Evolutionary conservation across 768 basidiomycete species (phyloP), one percentile per base, ranked within the genome.

Genomic region (Candolleomyces eurysporus): DNA sequence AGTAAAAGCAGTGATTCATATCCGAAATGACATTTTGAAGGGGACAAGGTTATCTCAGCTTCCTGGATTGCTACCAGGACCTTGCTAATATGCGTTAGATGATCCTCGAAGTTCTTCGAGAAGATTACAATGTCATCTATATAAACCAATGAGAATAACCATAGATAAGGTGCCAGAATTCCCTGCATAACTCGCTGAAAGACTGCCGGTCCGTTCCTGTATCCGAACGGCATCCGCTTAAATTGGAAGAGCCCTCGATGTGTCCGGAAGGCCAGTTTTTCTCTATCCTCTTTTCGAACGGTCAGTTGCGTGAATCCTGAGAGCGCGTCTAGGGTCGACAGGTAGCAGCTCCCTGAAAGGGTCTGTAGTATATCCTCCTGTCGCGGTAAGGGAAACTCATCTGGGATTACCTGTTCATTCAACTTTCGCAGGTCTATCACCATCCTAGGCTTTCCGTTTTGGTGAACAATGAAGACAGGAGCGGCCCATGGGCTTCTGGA

Each of bases 131-230:
- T 79, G 53, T 81, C 73, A 51, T 81, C 75, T 8, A 80, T 77
- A 51, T 80, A 81, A 0, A 79, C 78, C 13, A 77, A 52, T 0
- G 75, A 61, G 55, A 78, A 78, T 0, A 77, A 58, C 77, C 77
- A 78, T 4, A 80, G 63, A 56, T 64, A 78, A 0, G 73, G 75
- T 0, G 74, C 66, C 0, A 79, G 63, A 0, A 78, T 61, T 7
- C 57, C 57, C 40, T 79, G 76, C 78, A 81, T 80, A 3, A 78
- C 63, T n/a, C 76, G 52, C 55, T 81, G 80, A 57, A 80, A 80
- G 0, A 78, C 67, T 2, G 72, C 66, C 0, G 79, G 79, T 2
- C 76, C 73, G 59, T 76, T 76, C 0, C 70, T 54, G 1, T 69
- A 67, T 0, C 76, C 74, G 53, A 82, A 81, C 0, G 78, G 78